Evolutionary conservation across 371 early-diverging fungal genomes (phyloP), one percentile per base, ranked within the genome.

Genomic region (Smittium culicis): DNA sequence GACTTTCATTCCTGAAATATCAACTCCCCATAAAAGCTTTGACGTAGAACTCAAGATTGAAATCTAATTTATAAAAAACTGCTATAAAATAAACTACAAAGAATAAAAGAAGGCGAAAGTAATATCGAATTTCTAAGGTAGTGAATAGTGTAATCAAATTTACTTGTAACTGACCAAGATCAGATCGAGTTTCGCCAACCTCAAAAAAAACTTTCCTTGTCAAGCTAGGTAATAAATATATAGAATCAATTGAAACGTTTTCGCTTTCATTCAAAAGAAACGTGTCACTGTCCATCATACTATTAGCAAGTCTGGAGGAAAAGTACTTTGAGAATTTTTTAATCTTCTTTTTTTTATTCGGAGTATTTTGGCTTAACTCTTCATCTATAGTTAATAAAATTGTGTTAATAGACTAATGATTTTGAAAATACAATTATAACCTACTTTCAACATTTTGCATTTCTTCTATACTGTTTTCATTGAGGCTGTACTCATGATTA

Each of bases 161-260:
- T 45, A 70, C 70, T 54, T 72, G 79, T 76, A 86, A 85, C 72
- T 82, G 77, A 72, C 85, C 83, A 54, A 85, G 82, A 70, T 82
- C 75, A 55, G 54, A 61, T 57, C 70, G 34, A 63, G 77, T 66
- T 35, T 77, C 78, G 62, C 71, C 73, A 1, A 78, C 77, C 30
- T 70, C 71, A 34, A 76, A 34, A 30, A 71, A 45, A 11, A 76
- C 69, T 45, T 74, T 74, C 59, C 70, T 69, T 17, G 65, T 61
- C 14, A 67, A 55, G 34, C 65, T 69, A 11, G 73, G 70, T 61
- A 54, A 54, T 54, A 77, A 61, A 25, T 31, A 32, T 16, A 55
- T 35, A 24, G 63, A 69, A 54, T 29, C 64, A 59, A 61, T 69
- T 56, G 66, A 72, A 29, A 54, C 60, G 20, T 64, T 66, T 24